Evolutionary conservation across 768 basidiomycete genomes (phyloP), one percentile per base, ranked within the genome.

Genomic region (Lactifluus piperatus): DNA sequence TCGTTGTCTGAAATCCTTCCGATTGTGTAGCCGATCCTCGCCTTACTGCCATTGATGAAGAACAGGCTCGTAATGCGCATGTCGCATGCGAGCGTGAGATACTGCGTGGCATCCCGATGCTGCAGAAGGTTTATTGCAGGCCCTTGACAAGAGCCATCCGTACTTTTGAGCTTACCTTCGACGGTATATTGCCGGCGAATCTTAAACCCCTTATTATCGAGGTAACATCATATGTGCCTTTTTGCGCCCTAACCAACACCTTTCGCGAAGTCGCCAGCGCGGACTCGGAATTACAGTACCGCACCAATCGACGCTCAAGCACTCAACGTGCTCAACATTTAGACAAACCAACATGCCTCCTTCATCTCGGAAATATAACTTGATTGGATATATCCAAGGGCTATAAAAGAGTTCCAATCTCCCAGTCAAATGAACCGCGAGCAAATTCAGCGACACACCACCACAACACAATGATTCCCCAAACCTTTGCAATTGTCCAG

Each of bases 11-110:
- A 51, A 27, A 7, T 20, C 14, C 30, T 20, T 4, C 30, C 11
- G 34, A 36, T 54, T n/a, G 34, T 30, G 9, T 20, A 65, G 64
- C 64, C n/a, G 64, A 65, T 32, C 64, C 64, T 29, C 46, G 11
- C 13, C 62, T 65, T 14, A 65, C 62, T 30, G 2, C 55, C 20
- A 43, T 60, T n/a, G 64, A 62, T 3, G 64, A 65, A 46, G 62
- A 56, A 13, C 62, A 65, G 30, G 64, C 62, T 6, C 55, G 48
- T 36, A 54, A 8, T 32, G 64, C 64, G 2, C 51, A 60, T 20
- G 55, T 29, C 20, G 64, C 62, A 32, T 65, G 64, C 62, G 18
- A 39, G 29, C 56, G 46, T 22, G 64, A 65, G 30, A 20, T 63
- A 22, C 36, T 7, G 18, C 22, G 22, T 22, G 58, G 62, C 43